Percentiles rank a stretch among this genome's conserved stretches.
Evolutionary conservation across 2,329 filamentous ascomycete species (phyloP).

Genomic region (Aspergillus novofumigatus): DNA sequence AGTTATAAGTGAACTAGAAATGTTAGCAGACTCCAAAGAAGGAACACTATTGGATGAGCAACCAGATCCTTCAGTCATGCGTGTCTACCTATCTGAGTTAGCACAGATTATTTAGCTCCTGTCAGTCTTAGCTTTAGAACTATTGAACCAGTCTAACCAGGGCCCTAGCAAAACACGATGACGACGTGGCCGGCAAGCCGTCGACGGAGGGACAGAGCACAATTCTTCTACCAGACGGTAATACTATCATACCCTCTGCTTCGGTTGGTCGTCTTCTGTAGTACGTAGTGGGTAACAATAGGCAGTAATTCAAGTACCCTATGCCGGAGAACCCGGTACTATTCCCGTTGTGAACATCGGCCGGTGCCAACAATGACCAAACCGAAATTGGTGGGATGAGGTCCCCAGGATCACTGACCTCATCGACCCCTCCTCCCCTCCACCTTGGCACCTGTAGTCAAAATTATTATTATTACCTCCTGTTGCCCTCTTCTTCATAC

Average conservation of each 20-base stretch:
- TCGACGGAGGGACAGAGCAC: neutral
- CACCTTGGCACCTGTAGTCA: neutral
- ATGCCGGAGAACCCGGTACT: slow-evolving; percentile 15
- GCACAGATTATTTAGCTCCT: neutral
- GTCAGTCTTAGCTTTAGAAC: neutral
- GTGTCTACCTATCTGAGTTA: slow-evolving; percentile 5
- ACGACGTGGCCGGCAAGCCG: neutral
- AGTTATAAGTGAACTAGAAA: neutral
- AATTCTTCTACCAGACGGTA: neutral
- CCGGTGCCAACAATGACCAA: too few species aligned
- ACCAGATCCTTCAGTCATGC: neutral
- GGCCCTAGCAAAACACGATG: neutral
- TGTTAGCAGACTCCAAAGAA: neutral
- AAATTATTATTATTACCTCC: neutral
- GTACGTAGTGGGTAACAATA: neutral
- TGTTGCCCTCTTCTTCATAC: neutral
- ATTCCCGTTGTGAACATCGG: slow-evolving; percentile 16
- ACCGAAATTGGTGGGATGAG: slow-evolving; percentile 5
- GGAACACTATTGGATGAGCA: neutral
- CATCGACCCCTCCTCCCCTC: slow-evolving; percentile 23
- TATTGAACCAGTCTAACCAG: neutral
- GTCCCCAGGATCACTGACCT: slow-evolving; percentile 23
- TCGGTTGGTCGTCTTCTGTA: neutral
- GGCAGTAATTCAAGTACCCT: too few species aligned
- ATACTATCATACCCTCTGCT: neutral